Base-by-base conservation (phyloP, 768 basidiomycete genomes). In the Suillus bovinus region DNA sequence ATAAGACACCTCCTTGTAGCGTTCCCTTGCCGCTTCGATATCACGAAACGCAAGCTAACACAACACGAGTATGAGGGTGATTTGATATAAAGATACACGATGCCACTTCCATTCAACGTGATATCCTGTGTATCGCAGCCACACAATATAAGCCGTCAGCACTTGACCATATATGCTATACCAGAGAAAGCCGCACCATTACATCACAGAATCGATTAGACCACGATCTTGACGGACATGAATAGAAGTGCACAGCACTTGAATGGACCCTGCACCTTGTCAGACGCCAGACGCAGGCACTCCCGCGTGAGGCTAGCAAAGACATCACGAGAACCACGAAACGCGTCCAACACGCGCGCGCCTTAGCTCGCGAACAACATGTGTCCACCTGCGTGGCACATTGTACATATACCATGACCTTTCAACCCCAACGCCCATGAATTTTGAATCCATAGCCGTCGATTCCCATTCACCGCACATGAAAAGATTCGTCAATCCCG, bases 361-460 rank as follows among this genome's bases (percentile, higher is more conserved):
- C 16, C 27, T 39, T 4, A 27, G 38, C 55, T 56, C 55, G 55
- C 20, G 55, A 56, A 41, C 10, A 56, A 39, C 55, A 56, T 56
- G 55, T 39, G 55, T 38, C 27, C 36, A 29, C 17, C 38, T 3
- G 27, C 55, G 55, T 39, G 38, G 55, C 20, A 20, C 17, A 27
- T 4, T 38, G 14, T 56, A 39, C 55, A 39, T 56, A 56, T 56
- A 56, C 24, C 55, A 38, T 27, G 55, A 39, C 38, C 24, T 39
- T 20, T 29, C 38, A 7, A 24, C 27, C 17, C 24, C 55, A 56
- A 56, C 24, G 27, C 24, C 11, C 39, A 38, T 56, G 55, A 41
- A 41, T 39, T 13, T 27, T 39, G 17, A 39, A 39, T 56, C 55
- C 17, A 39, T 27, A 17, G 24, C 24, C 24, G 24, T 38, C 17